Evolutionary conservation across 768 basidiomycete genomes (phyloP).

Genomic region (Filobasidium wieringae): DNA sequence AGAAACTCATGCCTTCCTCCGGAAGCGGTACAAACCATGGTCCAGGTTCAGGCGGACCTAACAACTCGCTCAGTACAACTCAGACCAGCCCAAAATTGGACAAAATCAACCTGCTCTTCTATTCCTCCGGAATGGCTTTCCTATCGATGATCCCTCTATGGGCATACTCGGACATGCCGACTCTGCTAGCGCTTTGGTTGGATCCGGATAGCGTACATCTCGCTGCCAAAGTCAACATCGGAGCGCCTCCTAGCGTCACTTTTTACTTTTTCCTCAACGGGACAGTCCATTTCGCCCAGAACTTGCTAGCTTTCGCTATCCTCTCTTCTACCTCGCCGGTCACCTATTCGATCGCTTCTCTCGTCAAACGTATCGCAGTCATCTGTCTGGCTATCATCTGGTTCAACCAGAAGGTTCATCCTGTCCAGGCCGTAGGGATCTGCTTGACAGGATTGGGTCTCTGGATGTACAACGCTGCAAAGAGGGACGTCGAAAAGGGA

Average conservation of each 20-base stretch:
- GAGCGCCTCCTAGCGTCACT: slow-evolving; percentile 48
- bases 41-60: slow-evolving; percentile 1
- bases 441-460: slow-evolving; percentile 75
- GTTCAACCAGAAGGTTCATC: slow-evolving; percentile 80
- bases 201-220: slow-evolving; percentile 20
- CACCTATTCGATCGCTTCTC: slow-evolving; percentile 94
- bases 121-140: slow-evolving; percentile 89
- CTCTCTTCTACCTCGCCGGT: slow-evolving; percentile 92
- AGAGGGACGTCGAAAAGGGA: slow-evolving; percentile 79
- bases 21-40: not conserved
- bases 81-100: slow-evolving; percentile 54
- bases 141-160: slow-evolving; percentile 92
- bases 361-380: slow-evolving; percentile 94
- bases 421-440: slow-evolving; percentile 80
- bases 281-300: slow-evolving; percentile 90
- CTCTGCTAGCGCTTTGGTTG: slow-evolving; percentile 47
- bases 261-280: slow-evolving; percentile 89
- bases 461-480: slow-evolving; percentile 92
- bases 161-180: slow-evolving; percentile 72
- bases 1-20: slow-evolving; percentile 77
- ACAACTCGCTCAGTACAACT: slow-evolving; percentile 1
- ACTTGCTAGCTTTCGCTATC: slow-evolving; percentile 93
- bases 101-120: slow-evolving; percentile 90
- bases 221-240: not conserved
- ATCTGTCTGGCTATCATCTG: slow-evolving; percentile 96